Evolutionary conservation across 2,329 filamentous ascomycete species (phyloP).

Genomic region (Fusarium austroafricanum): DNA sequence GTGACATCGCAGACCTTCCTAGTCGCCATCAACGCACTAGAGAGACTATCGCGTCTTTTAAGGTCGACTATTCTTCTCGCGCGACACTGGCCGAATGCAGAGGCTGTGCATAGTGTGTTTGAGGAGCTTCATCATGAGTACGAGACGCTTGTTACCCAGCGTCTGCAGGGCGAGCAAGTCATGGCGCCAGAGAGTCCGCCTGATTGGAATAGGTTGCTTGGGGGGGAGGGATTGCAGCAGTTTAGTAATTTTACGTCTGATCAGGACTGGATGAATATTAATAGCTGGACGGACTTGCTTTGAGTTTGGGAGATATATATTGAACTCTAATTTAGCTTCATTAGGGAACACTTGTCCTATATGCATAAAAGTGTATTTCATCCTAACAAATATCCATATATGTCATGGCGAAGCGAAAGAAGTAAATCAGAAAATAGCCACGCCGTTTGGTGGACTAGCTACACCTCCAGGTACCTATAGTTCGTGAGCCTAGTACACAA

Average conservation of each 20-base stretch:
- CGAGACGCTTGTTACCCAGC: conserved; percentile 39
- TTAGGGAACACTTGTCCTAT: too few species aligned
- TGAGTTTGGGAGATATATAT: background rate
- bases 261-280: conserved; percentile 45
- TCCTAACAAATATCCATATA: too few species aligned
- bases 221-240: conserved; percentile 31
- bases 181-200: conserved; percentile 42
- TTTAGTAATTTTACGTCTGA: conserved; percentile 35
- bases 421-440: conserved; percentile 13
- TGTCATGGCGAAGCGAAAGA: too few species aligned
- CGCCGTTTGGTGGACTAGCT: conserved; percentile 26
- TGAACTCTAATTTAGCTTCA: background rate
- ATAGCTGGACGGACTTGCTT: conserved; percentile 41
- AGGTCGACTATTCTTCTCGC: conserved; percentile 34
- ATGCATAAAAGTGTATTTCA: too few species aligned
- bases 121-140: conserved; percentile 43
- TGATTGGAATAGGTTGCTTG: conserved; percentile 42
- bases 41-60: conserved; percentile 32
- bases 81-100: conserved; percentile 41
- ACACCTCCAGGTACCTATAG: conserved; percentile 26
- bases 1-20: conserved; percentile 34
- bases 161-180: conserved; percentile 41
- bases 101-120: conserved; percentile 45
- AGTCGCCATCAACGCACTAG: conserved; percentile 39
- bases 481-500: fast-evolving